Conservation (phyloP, 805 yeast species). For the Saccharomycopsis schoenii region DNA sequence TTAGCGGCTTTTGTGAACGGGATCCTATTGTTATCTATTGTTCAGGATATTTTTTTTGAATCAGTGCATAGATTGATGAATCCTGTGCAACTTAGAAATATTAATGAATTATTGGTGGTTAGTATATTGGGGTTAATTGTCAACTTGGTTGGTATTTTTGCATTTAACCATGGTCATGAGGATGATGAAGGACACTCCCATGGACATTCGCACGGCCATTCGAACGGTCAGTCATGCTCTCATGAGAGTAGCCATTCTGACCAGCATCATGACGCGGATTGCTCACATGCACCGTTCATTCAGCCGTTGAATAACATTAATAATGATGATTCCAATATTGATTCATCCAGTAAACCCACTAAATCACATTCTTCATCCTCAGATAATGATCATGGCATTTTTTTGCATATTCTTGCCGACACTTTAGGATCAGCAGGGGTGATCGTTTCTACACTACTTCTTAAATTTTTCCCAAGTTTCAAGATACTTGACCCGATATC, state of each 20-base stretch:
- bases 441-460: conserved; percentile 76
- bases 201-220: conserved; percentile 24
- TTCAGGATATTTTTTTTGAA: conserved; percentile 79
- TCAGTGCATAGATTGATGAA: conserved; percentile 70
- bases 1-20: conserved; percentile 95
- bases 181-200: conserved; percentile 34
- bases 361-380: conserved; percentile 4
- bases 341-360: not conserved
- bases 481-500: conserved; percentile 89
- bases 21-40: conserved; percentile 75
- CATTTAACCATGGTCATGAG: conserved; percentile 79
- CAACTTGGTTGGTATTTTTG: conserved; percentile 85
- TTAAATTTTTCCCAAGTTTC: conserved; percentile 56
- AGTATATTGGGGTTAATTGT: conserved; percentile 78
- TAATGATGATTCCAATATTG: not conserved
- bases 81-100: conserved; percentile 70
- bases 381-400: conserved; percentile 64
- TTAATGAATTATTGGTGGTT: conserved; percentile 78
- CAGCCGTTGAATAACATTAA: conserved; percentile 9
- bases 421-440: conserved; percentile 97
- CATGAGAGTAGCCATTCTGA: conserved; percentile 19
- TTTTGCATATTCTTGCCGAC: conserved; percentile 88
- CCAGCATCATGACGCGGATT: conserved; percentile 13
- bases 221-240: conserved; percentile 20
- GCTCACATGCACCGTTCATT: conserved; percentile 16